Conservation (phyloP, 805 yeast species). For the Nakazawaea laoshanensis region DNA sequence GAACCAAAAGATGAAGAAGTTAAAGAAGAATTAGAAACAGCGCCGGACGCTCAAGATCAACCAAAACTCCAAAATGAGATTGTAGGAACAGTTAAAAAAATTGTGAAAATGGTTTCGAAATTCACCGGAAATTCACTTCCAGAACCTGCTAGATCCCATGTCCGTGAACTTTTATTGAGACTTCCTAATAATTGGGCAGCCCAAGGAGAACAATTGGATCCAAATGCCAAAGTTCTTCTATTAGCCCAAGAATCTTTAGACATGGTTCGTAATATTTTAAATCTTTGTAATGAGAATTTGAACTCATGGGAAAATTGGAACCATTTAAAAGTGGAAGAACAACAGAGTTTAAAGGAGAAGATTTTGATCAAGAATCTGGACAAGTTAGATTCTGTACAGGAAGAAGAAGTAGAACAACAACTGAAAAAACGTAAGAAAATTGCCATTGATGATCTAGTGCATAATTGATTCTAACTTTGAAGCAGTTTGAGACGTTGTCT, state of each 20-base stretch:
- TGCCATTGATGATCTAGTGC: slow-evolving; percentile 8
- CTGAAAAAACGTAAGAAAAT: slow-evolving; percentile 8
- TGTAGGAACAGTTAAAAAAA: slow-evolving; percentile 81
- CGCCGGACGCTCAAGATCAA: slow-evolving; percentile 12
- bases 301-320: slow-evolving; percentile 82
- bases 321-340: slow-evolving; percentile 7
- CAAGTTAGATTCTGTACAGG: slow-evolving; percentile 1
- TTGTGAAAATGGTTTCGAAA: slow-evolving; percentile 76
- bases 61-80: slow-evolving; percentile 68
- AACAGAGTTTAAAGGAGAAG: slow-evolving; percentile 10
- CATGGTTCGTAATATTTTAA: slow-evolving; percentile 75
- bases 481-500: slow-evolving; percentile 80
- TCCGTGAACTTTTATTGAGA: slow-evolving; percentile 67
- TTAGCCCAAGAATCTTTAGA: slow-evolving; percentile 86
- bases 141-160: slow-evolving; percentile 71
- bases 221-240: slow-evolving; percentile 66
- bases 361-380: slow-evolving; percentile 11
- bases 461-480: slow-evolving; percentile 37
- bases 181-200: slow-evolving; percentile 69
- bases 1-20: slow-evolving; percentile 7
- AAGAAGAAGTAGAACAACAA: background rate
- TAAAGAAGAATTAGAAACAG: slow-evolving; percentile 6
- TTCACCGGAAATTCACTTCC: slow-evolving; percentile 72
- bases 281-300: slow-evolving; percentile 78
- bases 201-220: slow-evolving; percentile 20